Evolutionary conservation across 495 filamentous ascomycete genomes (phyloP), one percentile per base, ranked within the genome.

Genomic region (Aspergillus indologenus): DNA sequence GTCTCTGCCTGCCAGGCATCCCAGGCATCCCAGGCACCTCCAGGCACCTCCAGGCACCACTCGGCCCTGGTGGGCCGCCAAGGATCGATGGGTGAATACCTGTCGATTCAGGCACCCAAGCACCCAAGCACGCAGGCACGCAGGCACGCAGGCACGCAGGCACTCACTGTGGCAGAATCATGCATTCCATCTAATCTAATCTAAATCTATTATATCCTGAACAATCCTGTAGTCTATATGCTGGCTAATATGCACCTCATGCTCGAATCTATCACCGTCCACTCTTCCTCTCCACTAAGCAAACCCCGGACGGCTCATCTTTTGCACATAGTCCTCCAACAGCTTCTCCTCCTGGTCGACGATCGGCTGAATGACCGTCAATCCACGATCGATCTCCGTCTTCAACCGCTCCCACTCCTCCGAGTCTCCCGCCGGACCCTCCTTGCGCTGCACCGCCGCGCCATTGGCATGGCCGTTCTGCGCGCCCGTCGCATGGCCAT

Each of bases 381-480:
- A 67, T 3, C 81, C 81, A 23, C 78, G 67, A 49, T 60, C 60
- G 19, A 82, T 67, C 68, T 83, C 75, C 22, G 60, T 64, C 62
- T 83, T 77, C 6, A 84, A 63, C 1, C 65, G 54, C 42, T 77
- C 70, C 68, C 78, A 75, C 53, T 65, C 65, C 15, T 57, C 65
- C 43, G 31, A 49, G 22, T 52, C 26, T 20, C 46, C 54, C n/a
- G 34, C 26, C 17, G 46, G 46, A 6, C 26, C n/a, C 21, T 57
- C 59, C 56, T 65, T 62, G 2, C 56, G 40, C 21, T 54, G 55
- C 6, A 26, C 48, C 11, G 51, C 53, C 5, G 50, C 21, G 0
- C 58, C 60, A 18, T 59, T 54, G 7, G 45, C 53, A 24, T 53
- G 34, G n/a, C 53, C 59, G 45, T 61, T 61, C 51, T 63, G 53